Percentiles rank a stretch among this genome's conserved stretches.
These are phyloP conservation scores for Schwanniomyces sp. DNA, from an alignment of 805 yeast species.

Conservation along the genomic window DNA sequence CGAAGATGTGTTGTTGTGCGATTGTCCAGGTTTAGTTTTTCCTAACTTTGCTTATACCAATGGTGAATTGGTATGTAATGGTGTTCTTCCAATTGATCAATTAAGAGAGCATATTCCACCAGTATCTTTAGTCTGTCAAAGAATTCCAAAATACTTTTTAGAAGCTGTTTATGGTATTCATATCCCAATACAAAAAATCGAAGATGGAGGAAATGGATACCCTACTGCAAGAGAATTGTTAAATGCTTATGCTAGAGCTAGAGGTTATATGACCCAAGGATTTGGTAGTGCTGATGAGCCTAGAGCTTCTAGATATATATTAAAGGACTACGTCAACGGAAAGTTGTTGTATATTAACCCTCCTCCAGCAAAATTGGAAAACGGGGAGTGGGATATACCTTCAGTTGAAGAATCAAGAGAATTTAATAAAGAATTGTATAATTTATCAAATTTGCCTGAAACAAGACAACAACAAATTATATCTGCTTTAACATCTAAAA, in stretches of 20 bases:
- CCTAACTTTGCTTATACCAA: slow-evolving; percentile 96
- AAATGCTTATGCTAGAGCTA: slow-evolving; percentile 90
- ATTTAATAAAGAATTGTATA: slow-evolving; percentile 77
- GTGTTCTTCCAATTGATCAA: slow-evolving; percentile 98
- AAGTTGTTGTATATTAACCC: slow-evolving; percentile 82
- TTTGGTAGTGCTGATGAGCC: slow-evolving; percentile 96
- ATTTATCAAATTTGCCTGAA: slow-evolving; percentile 64
- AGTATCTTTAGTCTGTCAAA: slow-evolving; percentile 74
- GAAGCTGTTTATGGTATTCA: slow-evolving; percentile 95
- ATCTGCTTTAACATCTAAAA: slow-evolving; percentile 59
- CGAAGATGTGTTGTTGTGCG: slow-evolving; percentile 83
- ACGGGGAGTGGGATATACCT: slow-evolving; percentile 57
- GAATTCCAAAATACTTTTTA: slow-evolving; percentile 83
- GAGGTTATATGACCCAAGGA: slow-evolving; percentile 97
- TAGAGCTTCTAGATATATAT: slow-evolving; percentile 86
- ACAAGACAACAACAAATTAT: slow-evolving; percentile 70
- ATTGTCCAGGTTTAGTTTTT: slow-evolving; percentile 98
- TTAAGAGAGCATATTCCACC: slow-evolving; percentile 92
- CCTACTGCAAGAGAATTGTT: slow-evolving; percentile 90
- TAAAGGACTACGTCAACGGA: slow-evolving; percentile 95
- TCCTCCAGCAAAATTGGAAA: slow-evolving; percentile 67
- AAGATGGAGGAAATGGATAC: slow-evolving; percentile 86
- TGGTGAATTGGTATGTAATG: slow-evolving; percentile 95
- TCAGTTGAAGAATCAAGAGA: slow-evolving; percentile 38
- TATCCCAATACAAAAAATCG: slow-evolving; percentile 68